Evolutionary conservation across 192 early-diverging fungal species (phyloP).

Genomic region (Podila minutissima): DNA sequence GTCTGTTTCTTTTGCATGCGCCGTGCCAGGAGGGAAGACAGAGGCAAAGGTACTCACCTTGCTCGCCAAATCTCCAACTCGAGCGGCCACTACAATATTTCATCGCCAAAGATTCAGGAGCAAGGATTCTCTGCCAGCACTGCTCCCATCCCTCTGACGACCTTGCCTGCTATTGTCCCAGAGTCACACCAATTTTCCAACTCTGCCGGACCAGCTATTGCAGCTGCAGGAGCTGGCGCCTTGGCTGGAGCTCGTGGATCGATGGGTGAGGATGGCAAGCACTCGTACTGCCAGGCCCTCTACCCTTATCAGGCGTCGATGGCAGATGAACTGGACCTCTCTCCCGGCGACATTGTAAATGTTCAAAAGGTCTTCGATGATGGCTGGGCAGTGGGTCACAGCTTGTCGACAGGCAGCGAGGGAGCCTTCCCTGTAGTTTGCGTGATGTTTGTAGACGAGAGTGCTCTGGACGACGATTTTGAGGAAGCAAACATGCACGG

Average conservation of each 20-base stretch:
- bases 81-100: slow-evolving; percentile 41
- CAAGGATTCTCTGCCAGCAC: slow-evolving; percentile 19
- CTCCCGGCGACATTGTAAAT: slow-evolving; percentile 77
- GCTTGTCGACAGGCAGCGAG: slow-evolving; percentile 54
- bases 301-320: slow-evolving; percentile 74
- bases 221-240: slow-evolving; percentile 5
- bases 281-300: slow-evolving; percentile 46
- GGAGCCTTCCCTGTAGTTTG: slow-evolving; percentile 92
- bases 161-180: slow-evolving; percentile 15
- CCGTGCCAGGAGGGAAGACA: not conserved
- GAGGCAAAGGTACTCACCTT: slow-evolving; percentile 6
- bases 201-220: slow-evolving; percentile 19
- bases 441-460: slow-evolving; percentile 60
- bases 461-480: slow-evolving; percentile 44
- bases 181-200: slow-evolving; percentile 21
- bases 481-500: slow-evolving; percentile 49
- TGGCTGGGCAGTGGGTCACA: slow-evolving; percentile 89
- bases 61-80: slow-evolving; percentile 35
- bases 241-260: slow-evolving; percentile 10
- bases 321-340: slow-evolving; percentile 80
- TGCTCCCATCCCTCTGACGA: slow-evolving; percentile 38
- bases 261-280: slow-evolving; percentile 17
- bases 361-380: slow-evolving; percentile 84
- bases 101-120: slow-evolving; percentile 42
- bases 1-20: slow-evolving; percentile 18